phyloP scores from a whole-genome alignment of 192 early-diverging fungal genomes.

The Entomortierella chlamydospora region DNA sequence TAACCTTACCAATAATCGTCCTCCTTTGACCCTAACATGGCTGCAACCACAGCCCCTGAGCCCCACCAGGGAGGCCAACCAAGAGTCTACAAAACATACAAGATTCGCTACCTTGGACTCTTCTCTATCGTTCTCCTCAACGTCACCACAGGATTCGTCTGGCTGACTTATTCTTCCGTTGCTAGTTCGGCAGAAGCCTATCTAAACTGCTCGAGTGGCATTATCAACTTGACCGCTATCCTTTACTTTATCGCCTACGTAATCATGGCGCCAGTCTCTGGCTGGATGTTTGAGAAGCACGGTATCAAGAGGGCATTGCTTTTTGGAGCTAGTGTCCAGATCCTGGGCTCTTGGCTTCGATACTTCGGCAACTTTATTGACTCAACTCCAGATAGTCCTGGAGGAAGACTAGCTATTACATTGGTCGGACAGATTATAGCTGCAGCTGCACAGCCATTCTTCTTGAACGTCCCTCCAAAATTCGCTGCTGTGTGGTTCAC shows the following conservation, averaged over 20 bases:
- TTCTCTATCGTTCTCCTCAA: constrained; percentile 56
- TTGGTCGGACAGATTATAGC: constrained; percentile 60
- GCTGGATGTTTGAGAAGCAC: constrained; percentile 51
- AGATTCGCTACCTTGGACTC: constrained; percentile 54
- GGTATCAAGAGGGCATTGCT: constrained; percentile 52
- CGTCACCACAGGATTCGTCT: constrained; percentile 54
- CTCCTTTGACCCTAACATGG: too few relatives aligned
- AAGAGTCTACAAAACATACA: constrained; percentile 44
- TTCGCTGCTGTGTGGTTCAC: constrained; percentile 66
- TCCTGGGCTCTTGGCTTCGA: constrained; percentile 57
- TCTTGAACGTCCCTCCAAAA: constrained; percentile 62
- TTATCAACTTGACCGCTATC: constrained; percentile 53
- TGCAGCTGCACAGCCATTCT: constrained; percentile 60
- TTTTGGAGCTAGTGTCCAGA: constrained; percentile 43
- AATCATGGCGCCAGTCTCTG: constrained; percentile 50
- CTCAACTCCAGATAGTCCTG: constrained; percentile 14
- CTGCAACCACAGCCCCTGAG: neutral
- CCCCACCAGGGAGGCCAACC: neutral
- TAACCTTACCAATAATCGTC: too few relatives aligned
- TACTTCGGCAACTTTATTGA: constrained; percentile 52
- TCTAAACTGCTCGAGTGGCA: constrained; percentile 23
- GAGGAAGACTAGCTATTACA: constrained; percentile 44
- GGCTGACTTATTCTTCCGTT: constrained; percentile 59
- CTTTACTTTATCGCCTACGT: constrained; percentile 55
- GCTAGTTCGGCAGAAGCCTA: constrained; percentile 42